Base-by-base conservation (phyloP, 441 rosid species). In the Euphorbia schlechtendalii region DNA sequence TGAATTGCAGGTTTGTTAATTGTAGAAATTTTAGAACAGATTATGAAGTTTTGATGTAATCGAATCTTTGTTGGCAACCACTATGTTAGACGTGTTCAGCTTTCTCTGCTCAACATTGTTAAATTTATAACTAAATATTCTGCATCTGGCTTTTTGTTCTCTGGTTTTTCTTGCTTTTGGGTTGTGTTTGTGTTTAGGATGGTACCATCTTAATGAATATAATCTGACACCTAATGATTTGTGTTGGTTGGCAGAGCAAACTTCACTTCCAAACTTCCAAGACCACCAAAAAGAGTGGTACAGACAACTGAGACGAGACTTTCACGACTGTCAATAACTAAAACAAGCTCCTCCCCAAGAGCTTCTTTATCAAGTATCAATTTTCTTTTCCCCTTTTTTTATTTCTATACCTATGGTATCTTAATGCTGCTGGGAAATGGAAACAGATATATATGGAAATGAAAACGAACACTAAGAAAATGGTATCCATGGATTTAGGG, bases 251-350 rank as follows among this genome's bases (percentile, higher is more conserved):
- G 66, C 81, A 86, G 93, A 77, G 48, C 56, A 46, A 73, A 34
- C 41, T 56, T 76, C 49, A 69, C 84, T 24, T 80, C 89, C 10
- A 87, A 80, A 81, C 82, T 87, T 73, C 87, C 83, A 0, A 87
- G 80, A 82, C 86, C 84, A 51, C 73, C 82, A 2, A 78, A 65
- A 71, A 87, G 72, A 69, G 65, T 61, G 56, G 67, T 61, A 64
- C 88, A 69, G 59, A 70, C 84, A 66, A 65, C 61, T 64, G 87
- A 69, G 59, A 69, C 83, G 61, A 84, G 79, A 80, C 65, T 77
- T 52, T 71, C 89, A 49, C 89, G 82, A 22, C 67, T 82, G 71
- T 85, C 86, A 67, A 54, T 78, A 76, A 53, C 82, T 51, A 78
- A 75, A 68, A 80, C 81, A 66, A 80, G 82, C 68, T 60, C 84